Conservation (phyloP, 441 rosid genomes). For the Lepidium campestre region DNA sequence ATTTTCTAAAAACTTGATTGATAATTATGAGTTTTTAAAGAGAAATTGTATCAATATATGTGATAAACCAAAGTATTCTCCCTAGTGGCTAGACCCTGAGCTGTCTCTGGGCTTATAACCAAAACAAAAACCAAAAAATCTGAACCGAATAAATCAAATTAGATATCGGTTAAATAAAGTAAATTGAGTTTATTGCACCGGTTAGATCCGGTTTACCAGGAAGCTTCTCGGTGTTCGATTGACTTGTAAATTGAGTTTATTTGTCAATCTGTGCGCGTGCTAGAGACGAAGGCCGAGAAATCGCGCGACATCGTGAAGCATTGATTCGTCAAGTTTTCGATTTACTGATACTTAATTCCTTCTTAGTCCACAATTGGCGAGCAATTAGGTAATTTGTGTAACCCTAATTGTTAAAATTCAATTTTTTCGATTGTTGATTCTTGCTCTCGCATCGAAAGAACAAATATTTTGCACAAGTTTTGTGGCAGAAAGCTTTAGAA, state of each 20-base stretch:
- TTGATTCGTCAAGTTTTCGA: background rate
- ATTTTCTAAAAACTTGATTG: too few species aligned
- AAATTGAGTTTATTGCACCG: background rate
- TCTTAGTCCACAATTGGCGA: background rate
- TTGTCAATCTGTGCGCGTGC: background rate
- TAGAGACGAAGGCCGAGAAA: background rate
- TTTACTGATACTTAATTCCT: background rate
- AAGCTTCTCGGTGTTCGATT: slow-evolving; percentile 12
- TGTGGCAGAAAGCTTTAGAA: background rate
- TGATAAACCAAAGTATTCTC: too few species aligned
- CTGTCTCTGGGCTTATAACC: too few species aligned
- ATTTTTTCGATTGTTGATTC: background rate
- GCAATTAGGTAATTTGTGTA: background rate
- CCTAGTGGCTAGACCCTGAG: too few species aligned
- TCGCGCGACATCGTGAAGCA: background rate
- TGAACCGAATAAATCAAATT: background rate
- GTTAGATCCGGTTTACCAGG: background rate
- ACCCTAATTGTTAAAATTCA: background rate
- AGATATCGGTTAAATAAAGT: background rate
- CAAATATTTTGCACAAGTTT: background rate
- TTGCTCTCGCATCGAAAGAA: background rate
- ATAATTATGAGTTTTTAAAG: too few species aligned
- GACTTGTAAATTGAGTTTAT: too few species aligned
- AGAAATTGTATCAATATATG: too few species aligned
- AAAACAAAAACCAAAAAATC: background rate